Evolutionary conservation across 805 yeast genomes (phyloP).

Genomic region (Metschnikowia lunata): DNA sequence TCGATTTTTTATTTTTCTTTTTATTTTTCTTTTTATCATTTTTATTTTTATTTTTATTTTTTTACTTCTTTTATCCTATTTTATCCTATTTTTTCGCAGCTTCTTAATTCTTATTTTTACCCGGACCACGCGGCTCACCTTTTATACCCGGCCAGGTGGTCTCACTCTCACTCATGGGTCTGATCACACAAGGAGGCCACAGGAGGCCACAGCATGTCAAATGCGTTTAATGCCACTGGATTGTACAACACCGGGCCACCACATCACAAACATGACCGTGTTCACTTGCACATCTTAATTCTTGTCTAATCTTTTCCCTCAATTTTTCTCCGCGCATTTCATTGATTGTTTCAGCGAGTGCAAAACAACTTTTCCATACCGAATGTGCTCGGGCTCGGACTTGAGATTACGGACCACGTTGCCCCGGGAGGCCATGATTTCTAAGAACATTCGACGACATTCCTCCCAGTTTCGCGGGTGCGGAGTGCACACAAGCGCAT

Average conservation of each 20-base stretch:
- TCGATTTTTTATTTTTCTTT: too few relatives aligned
- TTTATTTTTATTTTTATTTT: not conserved
- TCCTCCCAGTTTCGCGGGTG: not conserved
- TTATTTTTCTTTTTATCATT: not conserved
- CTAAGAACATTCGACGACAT: conserved; percentile 7
- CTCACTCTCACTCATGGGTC: not conserved
- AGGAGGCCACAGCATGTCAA: not conserved
- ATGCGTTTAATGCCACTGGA: not conserved
- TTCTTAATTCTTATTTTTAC: not conserved
- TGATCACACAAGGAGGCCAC: too few relatives aligned
- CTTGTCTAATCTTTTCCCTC: not conserved
- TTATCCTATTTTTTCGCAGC: not conserved
- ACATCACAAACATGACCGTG: not conserved
- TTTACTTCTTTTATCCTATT: not conserved
- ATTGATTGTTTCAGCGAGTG: not conserved
- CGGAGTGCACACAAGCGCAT: conserved; percentile 1
- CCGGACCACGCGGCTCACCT: too few relatives aligned
- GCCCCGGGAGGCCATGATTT: conserved; percentile 7
- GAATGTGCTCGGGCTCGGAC: not conserved
- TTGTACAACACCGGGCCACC: not conserved
- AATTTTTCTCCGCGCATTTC: not conserved
- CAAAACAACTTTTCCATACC: not conserved
- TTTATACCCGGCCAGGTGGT: too few relatives aligned
- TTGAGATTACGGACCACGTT: conserved; percentile 5
- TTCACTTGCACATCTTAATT: not conserved